phyloP scores from a whole-genome alignment of 2,329 filamentous ascomycete species.

The Talaromyces islandicus region DNA sequence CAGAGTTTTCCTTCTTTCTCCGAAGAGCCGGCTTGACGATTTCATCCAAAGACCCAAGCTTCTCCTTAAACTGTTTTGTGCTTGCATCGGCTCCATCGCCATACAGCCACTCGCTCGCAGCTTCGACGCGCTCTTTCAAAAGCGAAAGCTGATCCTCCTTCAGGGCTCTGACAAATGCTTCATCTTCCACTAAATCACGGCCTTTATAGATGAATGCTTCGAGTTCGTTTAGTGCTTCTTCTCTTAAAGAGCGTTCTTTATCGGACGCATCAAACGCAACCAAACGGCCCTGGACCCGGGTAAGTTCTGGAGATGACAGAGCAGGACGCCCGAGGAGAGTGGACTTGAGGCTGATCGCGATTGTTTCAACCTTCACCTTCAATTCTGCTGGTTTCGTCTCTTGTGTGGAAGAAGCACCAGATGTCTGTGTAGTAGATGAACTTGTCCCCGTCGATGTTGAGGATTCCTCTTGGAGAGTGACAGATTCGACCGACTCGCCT shows the following conservation, averaged over 20 bases:
- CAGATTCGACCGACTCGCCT: constrained; percentile 45
- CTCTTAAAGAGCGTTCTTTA: constrained; percentile 65
- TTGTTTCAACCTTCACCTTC: constrained; percentile 46
- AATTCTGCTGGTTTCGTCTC: constrained; percentile 35
- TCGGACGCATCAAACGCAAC: constrained; percentile 83
- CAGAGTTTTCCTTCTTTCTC: constrained; percentile 64
- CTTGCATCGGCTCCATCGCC: constrained; percentile 72
- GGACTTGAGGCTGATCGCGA: constrained; percentile 47
- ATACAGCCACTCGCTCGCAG: constrained; percentile 84
- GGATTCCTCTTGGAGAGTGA: constrained; percentile 38
- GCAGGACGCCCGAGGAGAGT: constrained; percentile 39
- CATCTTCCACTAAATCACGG: constrained; percentile 73
- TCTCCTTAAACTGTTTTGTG: constrained; percentile 67
- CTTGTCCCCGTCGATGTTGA: constrained; percentile 39
- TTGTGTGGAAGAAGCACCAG: constrained; percentile 44
- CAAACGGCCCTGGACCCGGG: constrained; percentile 63
- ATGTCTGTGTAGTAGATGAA: constrained; percentile 37
- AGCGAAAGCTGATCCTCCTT: constrained; percentile 60
- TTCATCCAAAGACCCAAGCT: constrained; percentile 69
- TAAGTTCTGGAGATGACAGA: constrained; percentile 29
- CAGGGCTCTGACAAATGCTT: constrained; percentile 65
- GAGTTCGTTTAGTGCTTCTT: constrained; percentile 87
- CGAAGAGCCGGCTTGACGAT: constrained; percentile 72
- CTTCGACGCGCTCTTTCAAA: constrained; percentile 63
- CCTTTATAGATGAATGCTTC: constrained; percentile 88